Evolutionary conservation across 148 eudicot genomes (phyloP).

Genomic region (Dysphania ambrosioides): DNA sequence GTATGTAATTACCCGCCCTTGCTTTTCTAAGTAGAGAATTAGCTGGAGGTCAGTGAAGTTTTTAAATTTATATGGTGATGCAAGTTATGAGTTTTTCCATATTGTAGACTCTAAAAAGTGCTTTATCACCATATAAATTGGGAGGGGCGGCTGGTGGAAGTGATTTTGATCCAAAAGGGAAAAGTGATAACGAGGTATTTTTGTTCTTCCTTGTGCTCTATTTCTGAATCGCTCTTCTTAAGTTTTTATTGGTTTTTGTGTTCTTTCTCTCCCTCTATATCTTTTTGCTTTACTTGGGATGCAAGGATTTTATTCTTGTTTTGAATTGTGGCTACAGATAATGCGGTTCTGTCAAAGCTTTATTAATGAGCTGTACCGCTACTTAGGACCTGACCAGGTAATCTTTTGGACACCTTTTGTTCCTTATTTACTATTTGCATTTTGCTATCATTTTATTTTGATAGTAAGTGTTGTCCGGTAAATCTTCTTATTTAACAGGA

Average conservation of each 20-base stretch:
- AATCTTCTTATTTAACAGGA: slow-evolving; percentile 45
- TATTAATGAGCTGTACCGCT: slow-evolving; percentile 84
- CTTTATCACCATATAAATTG: slow-evolving; percentile 89
- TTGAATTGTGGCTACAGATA: slow-evolving; percentile 42
- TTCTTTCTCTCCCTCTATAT: background rate
- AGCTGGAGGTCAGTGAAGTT: background rate
- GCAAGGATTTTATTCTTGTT: background rate
- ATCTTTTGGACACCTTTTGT: background rate
- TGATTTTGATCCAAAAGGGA: slow-evolving; percentile 98
- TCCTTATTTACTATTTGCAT: background rate
- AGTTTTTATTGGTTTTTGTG: background rate
- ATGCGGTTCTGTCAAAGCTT: slow-evolving; percentile 99
- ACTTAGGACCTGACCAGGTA: slow-evolving; percentile 96
- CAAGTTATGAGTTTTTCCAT: slow-evolving; percentile 14
- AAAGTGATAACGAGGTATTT: slow-evolving; percentile 85
- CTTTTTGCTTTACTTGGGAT: background rate
- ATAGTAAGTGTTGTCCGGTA: background rate
- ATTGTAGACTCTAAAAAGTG: slow-evolving; percentile 81
- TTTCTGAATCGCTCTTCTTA: background rate
- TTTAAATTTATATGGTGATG: slow-evolving; percentile 7
- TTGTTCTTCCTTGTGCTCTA: slow-evolving; percentile 13
- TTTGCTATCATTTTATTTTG: slow-evolving; percentile 3
- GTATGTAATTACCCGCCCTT: background rate
- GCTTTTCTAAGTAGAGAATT: background rate
- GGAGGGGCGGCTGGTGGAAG: slow-evolving; percentile 99